Evolutionary conservation across 208 protist genomes (phyloP).

Genomic region (Trypanosoma boissoni): DNA sequence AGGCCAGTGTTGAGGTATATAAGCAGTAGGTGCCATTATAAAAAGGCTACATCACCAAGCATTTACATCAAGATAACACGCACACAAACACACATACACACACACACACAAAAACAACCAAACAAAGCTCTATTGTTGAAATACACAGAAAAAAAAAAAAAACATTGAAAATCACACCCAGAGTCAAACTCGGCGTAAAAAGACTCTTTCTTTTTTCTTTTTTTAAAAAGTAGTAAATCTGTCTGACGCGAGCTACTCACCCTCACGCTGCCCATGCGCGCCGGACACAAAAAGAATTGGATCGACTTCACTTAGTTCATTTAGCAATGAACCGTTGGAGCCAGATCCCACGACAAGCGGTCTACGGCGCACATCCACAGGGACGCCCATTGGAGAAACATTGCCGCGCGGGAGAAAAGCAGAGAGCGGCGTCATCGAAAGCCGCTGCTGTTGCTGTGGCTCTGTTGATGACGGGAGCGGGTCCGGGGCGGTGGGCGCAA

Average conservation of each 20-base stretch:
- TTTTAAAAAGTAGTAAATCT: not conserved
- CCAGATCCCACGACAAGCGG: conserved; percentile 10
- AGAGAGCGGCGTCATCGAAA: not conserved
- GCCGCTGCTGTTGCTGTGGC: not conserved
- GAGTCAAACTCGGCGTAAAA: too few species aligned
- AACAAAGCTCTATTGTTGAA: too few species aligned
- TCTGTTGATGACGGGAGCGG: not conserved
- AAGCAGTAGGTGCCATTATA: too few species aligned
- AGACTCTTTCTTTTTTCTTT: conserved; percentile 6
- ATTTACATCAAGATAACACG: too few species aligned
- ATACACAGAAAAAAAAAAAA: too few species aligned
- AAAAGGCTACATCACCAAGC: too few species aligned
- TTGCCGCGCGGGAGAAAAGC: conserved; percentile 8
- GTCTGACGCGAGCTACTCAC: not conserved
- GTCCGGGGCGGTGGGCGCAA: not conserved
- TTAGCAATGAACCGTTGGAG: not conserved
- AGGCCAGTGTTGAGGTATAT: too few species aligned
- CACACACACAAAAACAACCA: too few species aligned
- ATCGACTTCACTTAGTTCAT: conserved; percentile 10
- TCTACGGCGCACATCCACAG: conserved; percentile 5
- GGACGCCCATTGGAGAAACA: not conserved
- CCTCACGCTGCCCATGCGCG: not conserved
- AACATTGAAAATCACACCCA: too few species aligned
- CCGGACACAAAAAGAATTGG: conserved; percentile 15
- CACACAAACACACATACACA: too few species aligned